Percentiles rank a stretch among this genome's conserved stretches.
These are phyloP conservation scores for Neurospora sp. DNA, from an alignment of 495 filamentous ascomycete species.

Conservation along the genomic window DNA sequence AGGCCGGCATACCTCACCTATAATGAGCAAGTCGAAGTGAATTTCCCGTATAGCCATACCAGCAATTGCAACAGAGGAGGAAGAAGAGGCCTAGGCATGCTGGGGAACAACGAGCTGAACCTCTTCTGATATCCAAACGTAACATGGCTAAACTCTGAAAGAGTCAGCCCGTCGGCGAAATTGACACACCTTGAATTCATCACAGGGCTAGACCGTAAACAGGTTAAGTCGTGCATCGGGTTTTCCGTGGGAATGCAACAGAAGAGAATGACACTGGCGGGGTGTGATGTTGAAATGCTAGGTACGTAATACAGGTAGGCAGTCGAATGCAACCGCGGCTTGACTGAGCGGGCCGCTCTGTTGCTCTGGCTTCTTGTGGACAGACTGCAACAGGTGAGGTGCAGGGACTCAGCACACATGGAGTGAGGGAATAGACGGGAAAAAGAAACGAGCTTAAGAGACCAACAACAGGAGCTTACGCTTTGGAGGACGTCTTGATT, in stretches of 20 bases:
- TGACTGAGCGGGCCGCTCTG: slow-evolving; percentile 8
- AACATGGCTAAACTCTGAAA: not conserved
- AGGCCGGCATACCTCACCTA: not conserved
- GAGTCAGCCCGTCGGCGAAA: not conserved
- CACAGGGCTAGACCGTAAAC: not conserved
- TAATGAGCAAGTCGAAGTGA: not conserved
- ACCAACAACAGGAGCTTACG: slow-evolving; percentile 10
- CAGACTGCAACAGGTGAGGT: not conserved
- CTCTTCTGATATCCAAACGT: not conserved
- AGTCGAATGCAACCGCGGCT: slow-evolving; percentile 21
- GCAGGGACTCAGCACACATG: not conserved
- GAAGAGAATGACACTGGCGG: not conserved
- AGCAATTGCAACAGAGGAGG: not conserved
- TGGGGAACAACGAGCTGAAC: not conserved
- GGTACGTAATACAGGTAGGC: not conserved
- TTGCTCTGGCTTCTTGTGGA: slow-evolving; percentile 4
- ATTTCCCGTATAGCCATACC: not conserved
- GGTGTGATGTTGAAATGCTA: not conserved
- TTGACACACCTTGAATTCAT: not conserved
- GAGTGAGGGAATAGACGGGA: slow-evolving; percentile 2
- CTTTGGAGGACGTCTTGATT: slow-evolving; percentile 7
- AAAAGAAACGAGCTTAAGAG: slow-evolving; percentile 2
- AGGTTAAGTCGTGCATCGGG: not conserved
- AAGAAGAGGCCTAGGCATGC: not conserved
- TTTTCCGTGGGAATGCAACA: not conserved